Percentiles rank a stretch among this genome's conserved stretches.
These are phyloP conservation scores for Talaromyces nanjingensis DNA, from an alignment of 495 filamentous ascomycete species.

Conservation along the genomic window DNA sequence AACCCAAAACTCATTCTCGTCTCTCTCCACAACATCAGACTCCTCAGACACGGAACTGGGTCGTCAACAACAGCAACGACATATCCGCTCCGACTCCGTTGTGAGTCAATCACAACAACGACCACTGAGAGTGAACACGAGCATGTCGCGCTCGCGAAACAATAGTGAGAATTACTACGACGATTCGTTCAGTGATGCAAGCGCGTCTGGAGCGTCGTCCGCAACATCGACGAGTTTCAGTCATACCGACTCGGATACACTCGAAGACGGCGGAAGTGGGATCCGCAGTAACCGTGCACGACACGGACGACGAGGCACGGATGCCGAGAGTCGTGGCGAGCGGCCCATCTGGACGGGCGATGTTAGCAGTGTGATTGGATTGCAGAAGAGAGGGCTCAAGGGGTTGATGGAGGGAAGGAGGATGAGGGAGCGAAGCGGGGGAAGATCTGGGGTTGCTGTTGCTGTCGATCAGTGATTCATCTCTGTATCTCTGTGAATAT, in stretches of 20 bases:
- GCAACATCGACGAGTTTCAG: slow-evolving; percentile 30
- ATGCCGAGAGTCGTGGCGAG: slow-evolving; percentile 21
- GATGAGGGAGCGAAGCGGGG: slow-evolving; percentile 61
- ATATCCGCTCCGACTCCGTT: slow-evolving; percentile 22
- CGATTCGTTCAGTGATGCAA: slow-evolving; percentile 36
- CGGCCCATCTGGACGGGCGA: slow-evolving; percentile 74
- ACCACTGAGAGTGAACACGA: slow-evolving; percentile 40
- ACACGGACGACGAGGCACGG: slow-evolving; percentile 25
- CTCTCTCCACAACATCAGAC: slow-evolving; percentile 27
- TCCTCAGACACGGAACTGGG: slow-evolving; percentile 43
- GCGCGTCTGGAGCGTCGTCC: slow-evolving; percentile 33
- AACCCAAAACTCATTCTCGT: slow-evolving; percentile 11
- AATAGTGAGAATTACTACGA: slow-evolving; percentile 31
- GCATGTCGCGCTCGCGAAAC: slow-evolving; percentile 25
- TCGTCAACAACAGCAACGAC: slow-evolving; percentile 4
- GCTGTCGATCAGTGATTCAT: slow-evolving; percentile 2
- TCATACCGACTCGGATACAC: slow-evolving; percentile 34
- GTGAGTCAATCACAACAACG: slow-evolving; percentile 25
- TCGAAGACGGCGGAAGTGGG: slow-evolving; percentile 14
- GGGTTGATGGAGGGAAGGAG: slow-evolving; percentile 93
- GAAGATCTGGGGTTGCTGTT: slow-evolving; percentile 2
- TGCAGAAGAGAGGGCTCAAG: slow-evolving; percentile 88
- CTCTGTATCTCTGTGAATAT: not conserved
- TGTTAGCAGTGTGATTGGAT: slow-evolving; percentile 85
- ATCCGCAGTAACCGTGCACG: not conserved